phyloP scores from a whole-genome alignment of 176 grass and related monocot species.

The Carex parvula region DNA sequence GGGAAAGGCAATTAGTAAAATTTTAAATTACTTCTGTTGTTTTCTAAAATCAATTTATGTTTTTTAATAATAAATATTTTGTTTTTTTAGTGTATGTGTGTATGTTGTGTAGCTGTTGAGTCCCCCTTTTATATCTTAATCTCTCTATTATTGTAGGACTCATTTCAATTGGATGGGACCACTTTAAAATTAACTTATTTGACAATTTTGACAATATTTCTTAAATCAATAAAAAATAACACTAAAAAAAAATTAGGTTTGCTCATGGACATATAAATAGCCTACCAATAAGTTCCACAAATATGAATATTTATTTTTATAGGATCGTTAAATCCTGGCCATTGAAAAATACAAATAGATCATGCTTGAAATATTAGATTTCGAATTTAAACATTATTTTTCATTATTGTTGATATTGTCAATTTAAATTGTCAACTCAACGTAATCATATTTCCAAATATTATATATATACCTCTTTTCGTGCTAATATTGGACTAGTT shows the following conservation, averaged over 20 bases:
- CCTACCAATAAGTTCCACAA: too few relatives aligned
- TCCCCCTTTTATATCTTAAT: too few relatives aligned
- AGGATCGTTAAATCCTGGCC: background rate
- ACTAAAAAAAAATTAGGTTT: too few relatives aligned
- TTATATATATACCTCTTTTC: background rate
- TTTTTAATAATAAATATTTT: background rate
- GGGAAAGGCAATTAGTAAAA: background rate
- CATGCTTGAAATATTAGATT: background rate
- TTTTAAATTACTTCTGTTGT: background rate
- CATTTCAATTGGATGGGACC: too few relatives aligned
- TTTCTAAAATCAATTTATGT: background rate
- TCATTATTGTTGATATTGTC: background rate
- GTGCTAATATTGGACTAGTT: background rate
- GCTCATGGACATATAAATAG: too few relatives aligned
- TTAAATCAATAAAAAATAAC: too few relatives aligned
- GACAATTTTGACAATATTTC: too few relatives aligned
- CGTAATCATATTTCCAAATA: background rate
- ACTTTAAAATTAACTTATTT: too few relatives aligned
- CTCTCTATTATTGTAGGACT: too few relatives aligned
- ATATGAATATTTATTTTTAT: too few relatives aligned
- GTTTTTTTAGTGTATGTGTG: too few relatives aligned
- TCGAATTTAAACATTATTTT: background rate
- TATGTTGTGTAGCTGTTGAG: too few relatives aligned
- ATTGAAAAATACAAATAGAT: background rate
- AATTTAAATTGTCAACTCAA: background rate